These are phyloP conservation scores for peach (Prunus persica) DNA, from an alignment of 306 rosid species.

Conservation along the genomic window DNA sequence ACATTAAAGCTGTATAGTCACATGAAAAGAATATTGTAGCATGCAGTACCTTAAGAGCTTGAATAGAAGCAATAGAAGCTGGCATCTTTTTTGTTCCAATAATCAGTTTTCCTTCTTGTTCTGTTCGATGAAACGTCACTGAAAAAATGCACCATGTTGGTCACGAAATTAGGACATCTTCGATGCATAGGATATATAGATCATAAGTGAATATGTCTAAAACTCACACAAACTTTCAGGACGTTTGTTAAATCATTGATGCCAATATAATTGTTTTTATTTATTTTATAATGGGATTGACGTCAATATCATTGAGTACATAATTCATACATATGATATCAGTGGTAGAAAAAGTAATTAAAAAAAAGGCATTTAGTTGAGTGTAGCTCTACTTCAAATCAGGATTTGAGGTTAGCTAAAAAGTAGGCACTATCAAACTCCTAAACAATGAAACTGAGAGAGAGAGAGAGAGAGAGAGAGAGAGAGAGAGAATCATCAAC, in stretches of 20 bases:
- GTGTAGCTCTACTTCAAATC: not conserved
- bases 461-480: not conserved
- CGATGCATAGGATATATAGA: not conserved
- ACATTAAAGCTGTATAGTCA: too few relatives aligned
- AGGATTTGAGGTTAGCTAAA: not conserved
- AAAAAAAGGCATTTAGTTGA: not conserved
- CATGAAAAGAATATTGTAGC: not conserved
- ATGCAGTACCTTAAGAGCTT: constrained; percentile 12
- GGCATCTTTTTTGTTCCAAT: constrained; percentile 23
- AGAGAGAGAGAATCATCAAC: not conserved
- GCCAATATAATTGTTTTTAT: too few relatives aligned
- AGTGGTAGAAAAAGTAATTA: not conserved
- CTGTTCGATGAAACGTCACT: constrained; percentile 24
- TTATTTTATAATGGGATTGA: too few relatives aligned
- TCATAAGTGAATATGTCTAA: not conserved
- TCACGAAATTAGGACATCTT: not conserved
- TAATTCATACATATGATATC: not conserved
- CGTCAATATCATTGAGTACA: not conserved
- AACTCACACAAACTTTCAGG: not conserved
- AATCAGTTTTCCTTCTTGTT: constrained; percentile 19
- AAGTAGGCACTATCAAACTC: not conserved
- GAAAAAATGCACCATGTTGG: constrained; percentile 14
- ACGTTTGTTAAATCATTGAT: not conserved
- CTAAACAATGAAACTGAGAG: not conserved
- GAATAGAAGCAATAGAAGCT: not conserved